Evolutionary conservation across 192 early-diverging fungal genomes (phyloP).

Genomic region (Spinellus fusiger): DNA sequence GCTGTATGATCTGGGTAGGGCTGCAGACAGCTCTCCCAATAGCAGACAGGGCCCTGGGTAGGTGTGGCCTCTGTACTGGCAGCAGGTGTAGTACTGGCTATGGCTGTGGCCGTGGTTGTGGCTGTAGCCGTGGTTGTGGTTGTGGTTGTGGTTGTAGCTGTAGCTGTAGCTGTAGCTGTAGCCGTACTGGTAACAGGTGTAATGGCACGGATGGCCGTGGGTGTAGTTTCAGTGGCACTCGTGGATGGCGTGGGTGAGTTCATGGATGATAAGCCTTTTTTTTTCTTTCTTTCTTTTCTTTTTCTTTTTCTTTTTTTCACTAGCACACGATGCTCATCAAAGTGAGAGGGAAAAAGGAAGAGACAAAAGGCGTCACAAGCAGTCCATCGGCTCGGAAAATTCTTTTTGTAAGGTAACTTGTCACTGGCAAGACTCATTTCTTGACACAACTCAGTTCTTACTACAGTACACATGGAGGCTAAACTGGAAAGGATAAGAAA

Average conservation of each 20-base stretch:
- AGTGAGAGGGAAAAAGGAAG: neutral
- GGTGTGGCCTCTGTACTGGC: neutral
- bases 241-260: neutral
- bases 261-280: neutral
- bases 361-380: conserved; percentile 14
- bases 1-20: conserved; percentile 25
- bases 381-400: conserved; percentile 10
- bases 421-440: neutral
- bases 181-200: too few species aligned
- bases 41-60: conserved; percentile 21
- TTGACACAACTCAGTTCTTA: neutral
- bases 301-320: neutral
- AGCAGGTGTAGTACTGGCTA: neutral
- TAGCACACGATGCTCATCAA: too few species aligned
- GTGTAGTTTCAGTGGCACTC: neutral
- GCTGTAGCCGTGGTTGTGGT: too few species aligned
- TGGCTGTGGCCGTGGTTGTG: neutral
- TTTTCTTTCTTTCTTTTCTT: neutral
- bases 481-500: conserved; percentile 57
- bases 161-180: too few species aligned
- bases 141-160: too few species aligned
- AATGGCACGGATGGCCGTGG: neutral
- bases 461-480: conserved; percentile 35
- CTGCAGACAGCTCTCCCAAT: conserved; percentile 39
- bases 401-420: conserved; percentile 10